Base-by-base conservation (phyloP, 2,329 filamentous ascomycete genomes). In the Corinectria fuckeliana region DNA sequence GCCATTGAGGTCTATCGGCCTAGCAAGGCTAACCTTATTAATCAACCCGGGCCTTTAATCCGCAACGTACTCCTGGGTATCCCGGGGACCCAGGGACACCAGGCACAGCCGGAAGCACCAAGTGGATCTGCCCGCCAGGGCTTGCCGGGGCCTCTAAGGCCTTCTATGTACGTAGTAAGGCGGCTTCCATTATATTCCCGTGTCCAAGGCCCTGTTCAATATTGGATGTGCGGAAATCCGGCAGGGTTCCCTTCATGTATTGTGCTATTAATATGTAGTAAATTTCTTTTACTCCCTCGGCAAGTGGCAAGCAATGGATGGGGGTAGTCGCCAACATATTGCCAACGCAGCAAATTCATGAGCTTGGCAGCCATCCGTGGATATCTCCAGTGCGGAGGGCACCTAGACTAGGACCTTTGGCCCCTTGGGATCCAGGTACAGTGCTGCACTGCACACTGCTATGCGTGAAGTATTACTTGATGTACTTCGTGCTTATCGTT, bases 11-110 rank as follows among this genome's bases (percentile, higher is more conserved):
- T 59, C 56, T 59, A 50, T 39, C 50, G 50, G 56, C 56, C 50
- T 32, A 45, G 56, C 50, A 50, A 45, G 56, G 56, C 56, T 59
- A 59, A 59, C 56, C 56, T 59, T 59, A 59, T 50, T 59, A n/a
- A 45, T 45, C 42, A 3, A 28, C 42, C 16, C 23, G 56, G 56
- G 25, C n/a, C 42, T 28, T 45, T 3, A 20, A 57, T 30, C 28
- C 30, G n/a, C 36, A 42, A 21, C 34, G 30, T 28, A 45, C n/a
- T n/a, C n/a, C n/a, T n/a, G 38, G 50, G n/a, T 45, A 54, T 50
- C 55, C 2, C 38, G 26, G 18, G 49, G 26, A 8, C 26, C 49
- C 20, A 25, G 36, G 49, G 6, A 11, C 11, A 18, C 49, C 49
- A 30, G 49, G 25, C 16, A 30, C 25, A 23, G 6, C 23, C 48